Base-by-base conservation (phyloP, 1,284 basidiomycete species). In the Cryptococcus wingfieldii region DNA sequence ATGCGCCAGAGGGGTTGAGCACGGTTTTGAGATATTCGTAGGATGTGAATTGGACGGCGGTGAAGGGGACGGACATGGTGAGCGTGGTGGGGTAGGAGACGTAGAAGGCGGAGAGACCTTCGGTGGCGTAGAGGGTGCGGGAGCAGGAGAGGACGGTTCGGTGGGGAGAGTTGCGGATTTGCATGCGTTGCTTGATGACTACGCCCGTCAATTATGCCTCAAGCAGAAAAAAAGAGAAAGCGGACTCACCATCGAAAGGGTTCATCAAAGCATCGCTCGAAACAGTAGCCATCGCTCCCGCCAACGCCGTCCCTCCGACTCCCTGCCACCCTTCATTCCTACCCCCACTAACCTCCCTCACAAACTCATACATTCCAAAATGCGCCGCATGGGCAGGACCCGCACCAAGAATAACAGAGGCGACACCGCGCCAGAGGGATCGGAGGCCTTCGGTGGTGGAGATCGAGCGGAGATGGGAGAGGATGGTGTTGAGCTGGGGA, bases 161-260 rank as follows among this genome's bases (percentile, higher is more conserved):
- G 78, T 92, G 91, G 68, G 87, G 82, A 10, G 94, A 98, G 71
- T 89, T 85, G 77, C 92, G 90, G 56, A 98, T 83, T 78, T 98
- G 95, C 96, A 98, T 98, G 51, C 95, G 86, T 80, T 98, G 95
- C 79, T 98, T 98, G 80, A 98, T 91, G 63, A 98, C 95, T 95
- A 73, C 53, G 39, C 45, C 9, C 47, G 34, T 18, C 31, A 37
- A 34, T 27, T 3, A n/a, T 14, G 14, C 19, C 14, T 38, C n/a
- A 31, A 19, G 38, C 10, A 28, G n/a, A 19, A 42, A 49, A 19
- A 42, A 49, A 55, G 48, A 53, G 51, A 45, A 61, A 64, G 62
- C 31, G 57, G 43, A 77, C 85, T 74, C 74, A 95, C 93, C 93
- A 78, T 99, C 96, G 73, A 99, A 99, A 4, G 96, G 96, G 77